phyloP scores from a whole-genome alignment of 345 rosid species.

The Linum lewisii region DNA sequence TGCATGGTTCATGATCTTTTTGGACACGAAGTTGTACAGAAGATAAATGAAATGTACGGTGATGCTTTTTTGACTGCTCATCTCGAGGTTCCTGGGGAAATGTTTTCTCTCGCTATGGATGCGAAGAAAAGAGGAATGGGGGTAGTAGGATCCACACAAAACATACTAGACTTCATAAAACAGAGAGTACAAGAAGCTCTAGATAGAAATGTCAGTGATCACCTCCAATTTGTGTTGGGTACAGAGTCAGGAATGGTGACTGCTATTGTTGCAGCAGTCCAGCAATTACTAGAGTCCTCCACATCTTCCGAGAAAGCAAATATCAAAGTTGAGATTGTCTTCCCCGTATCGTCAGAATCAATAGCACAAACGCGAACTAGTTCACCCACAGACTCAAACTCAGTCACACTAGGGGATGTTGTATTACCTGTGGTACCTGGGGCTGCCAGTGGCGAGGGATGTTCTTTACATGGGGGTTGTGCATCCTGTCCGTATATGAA shows the following conservation, averaged over 20 bases:
- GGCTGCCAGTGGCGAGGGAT: constrained; percentile 88
- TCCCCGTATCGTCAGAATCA: constrained; percentile 88
- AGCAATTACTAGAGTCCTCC: constrained; percentile 39
- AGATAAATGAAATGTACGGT: constrained; percentile 71
- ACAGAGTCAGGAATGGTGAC: constrained; percentile 98
- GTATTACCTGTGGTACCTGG: constrained; percentile 77
- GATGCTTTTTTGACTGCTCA: constrained; percentile 95
- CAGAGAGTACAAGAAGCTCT: constrained; percentile 72
- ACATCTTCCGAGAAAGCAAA: constrained; percentile 37
- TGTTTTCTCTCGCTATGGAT: constrained; percentile 95
- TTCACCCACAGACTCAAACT: constrained; percentile 29
- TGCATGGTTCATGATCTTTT: constrained; percentile 94
- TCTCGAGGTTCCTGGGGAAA: constrained; percentile 96
- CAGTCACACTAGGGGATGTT: constrained; percentile 36
- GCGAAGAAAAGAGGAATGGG: constrained; percentile 95
- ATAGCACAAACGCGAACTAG: constrained; percentile 48
- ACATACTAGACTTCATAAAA: constrained; percentile 81
- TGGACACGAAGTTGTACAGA: constrained; percentile 81
- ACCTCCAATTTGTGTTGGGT: constrained; percentile 83
- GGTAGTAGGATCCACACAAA: constrained; percentile 85
- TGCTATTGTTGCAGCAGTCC: constrained; percentile 73
- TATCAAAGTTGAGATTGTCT: constrained; percentile 73
- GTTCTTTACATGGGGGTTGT: constrained; percentile 91
- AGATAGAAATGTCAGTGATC: constrained; percentile 66
- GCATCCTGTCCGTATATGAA: constrained; percentile 99